Evolutionary conservation across 108 stramenopile genomes (phyloP).

Genomic region (Pseudonitzschia multiseries): DNA sequence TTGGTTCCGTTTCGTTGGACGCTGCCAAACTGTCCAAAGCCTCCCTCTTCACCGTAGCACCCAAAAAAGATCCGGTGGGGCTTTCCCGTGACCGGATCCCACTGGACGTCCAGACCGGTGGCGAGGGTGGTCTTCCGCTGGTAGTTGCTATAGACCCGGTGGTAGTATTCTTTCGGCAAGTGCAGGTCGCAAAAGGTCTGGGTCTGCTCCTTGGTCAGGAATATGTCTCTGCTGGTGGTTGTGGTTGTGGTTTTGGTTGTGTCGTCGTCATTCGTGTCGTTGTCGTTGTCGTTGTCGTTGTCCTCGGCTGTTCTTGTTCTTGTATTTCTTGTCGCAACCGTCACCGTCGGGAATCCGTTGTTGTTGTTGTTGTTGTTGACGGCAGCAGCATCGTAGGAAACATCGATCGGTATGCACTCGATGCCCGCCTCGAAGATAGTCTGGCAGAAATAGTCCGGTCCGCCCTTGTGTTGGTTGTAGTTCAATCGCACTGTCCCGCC

Average conservation of each 20-base stretch:
- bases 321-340: too few species aligned
- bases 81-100: constrained; percentile 5
- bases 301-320: too few species aligned
- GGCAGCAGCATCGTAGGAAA: too few species aligned
- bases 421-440: constrained; percentile 18
- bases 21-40: constrained; percentile 21
- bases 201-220: background rate
- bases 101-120: constrained; percentile 23
- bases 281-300: too few species aligned
- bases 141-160: too few species aligned
- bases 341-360: background rate
- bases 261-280: too few species aligned
- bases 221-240: background rate
- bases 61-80: constrained; percentile 24
- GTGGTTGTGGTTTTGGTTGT: too few species aligned
- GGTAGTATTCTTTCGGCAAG: too few species aligned
- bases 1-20: background rate
- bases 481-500: constrained; percentile 19
- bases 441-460: constrained; percentile 11
- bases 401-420: constrained; percentile 4
- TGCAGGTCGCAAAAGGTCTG: background rate
- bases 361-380: too few species aligned
- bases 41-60: constrained; percentile 9
- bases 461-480: background rate
- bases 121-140: background rate